Base-by-base conservation (phyloP, 805 yeast genomes). In the Cyberlindnera petersonii region DNA sequence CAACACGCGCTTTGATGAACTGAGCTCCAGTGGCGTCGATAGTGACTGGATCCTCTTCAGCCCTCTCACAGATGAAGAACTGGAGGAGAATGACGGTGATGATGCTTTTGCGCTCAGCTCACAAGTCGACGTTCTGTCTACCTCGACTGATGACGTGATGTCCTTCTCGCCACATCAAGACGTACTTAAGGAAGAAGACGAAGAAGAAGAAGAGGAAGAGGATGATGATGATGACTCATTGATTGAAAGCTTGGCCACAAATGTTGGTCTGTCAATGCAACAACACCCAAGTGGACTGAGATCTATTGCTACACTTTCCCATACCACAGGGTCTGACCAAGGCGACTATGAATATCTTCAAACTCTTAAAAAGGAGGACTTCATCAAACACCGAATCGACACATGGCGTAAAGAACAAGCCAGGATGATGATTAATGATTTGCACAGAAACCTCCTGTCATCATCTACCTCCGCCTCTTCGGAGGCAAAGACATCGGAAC, bases 351-450 rank as follows among this genome's bases (percentile, higher is more conserved):
- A 43, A 19, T 40, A 43, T 22, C 27, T 30, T 6, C 28, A 35
- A 7, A 42, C 48, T 11, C 20, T 48, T 13, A 20, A 37, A 10
- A 46, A 45, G 21, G 42, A 48, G 11, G 59, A 54, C 27, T 50
- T 39, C 28, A 35, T 56, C 24, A 48, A 53, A 4, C 46, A 40
- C 29, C 41, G 60, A 22, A 55, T 56, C 15, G 59, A 56, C 30
- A 40, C 37, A 13, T 56, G 60, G 60, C 46, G 57, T 22, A 52
- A 46, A 36, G 58, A 56, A 20, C 60, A 56, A 28, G 60, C 58
- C 4, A 47, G 33, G 17, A 24, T 42, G 1, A 34, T 55, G 33
- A 52, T 53, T 24, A 41, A 47, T 30, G 52, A 53, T 23, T 32
- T 55, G 7, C 44, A 42, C 9, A 35, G 47, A 21, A 47, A 41